Percentiles rank a stretch among this genome's conserved stretches.
These are phyloP conservation scores for Bocquillonia castaneifolia DNA, from an alignment of 441 rosid genomes.

Conservation along the genomic window DNA sequence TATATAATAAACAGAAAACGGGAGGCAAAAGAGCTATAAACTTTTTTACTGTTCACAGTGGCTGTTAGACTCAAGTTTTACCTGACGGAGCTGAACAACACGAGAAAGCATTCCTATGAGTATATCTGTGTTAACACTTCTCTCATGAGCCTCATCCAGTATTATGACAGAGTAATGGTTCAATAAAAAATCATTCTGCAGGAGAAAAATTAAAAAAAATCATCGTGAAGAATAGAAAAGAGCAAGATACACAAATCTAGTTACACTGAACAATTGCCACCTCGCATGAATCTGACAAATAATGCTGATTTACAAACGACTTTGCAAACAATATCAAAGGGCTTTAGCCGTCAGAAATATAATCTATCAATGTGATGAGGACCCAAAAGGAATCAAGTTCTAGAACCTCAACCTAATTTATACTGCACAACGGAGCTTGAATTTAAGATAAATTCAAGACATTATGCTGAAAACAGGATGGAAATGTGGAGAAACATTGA, in stretches of 20 bases:
- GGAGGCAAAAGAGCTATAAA: conserved; percentile 5
- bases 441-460: not conserved
- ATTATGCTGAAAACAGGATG: not conserved
- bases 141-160: conserved; percentile 95
- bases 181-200: conserved; percentile 74
- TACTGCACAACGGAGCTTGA: too few relatives aligned
- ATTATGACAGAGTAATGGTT: conserved; percentile 77
- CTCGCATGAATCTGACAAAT: not conserved
- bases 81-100: conserved; percentile 67
- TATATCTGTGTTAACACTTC: conserved; percentile 93
- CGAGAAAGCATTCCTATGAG: conserved; percentile 93
- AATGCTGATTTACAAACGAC: conserved; percentile 5
- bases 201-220: conserved; percentile 12
- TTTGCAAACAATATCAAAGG: conserved; percentile 2
- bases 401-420: not conserved
- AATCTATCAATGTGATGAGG: not conserved
- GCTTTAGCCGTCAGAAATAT: not conserved
- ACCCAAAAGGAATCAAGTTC: not conserved
- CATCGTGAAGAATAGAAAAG: conserved; percentile 8
- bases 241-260: not conserved
- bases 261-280: not conserved
- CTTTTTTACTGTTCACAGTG: conserved; percentile 43
- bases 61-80: conserved; percentile 28
- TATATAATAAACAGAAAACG: conserved; percentile 13
- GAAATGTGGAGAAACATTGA: not conserved